Base-by-base conservation (phyloP, 257 asterid species). In the Gentiana dahurica region DNA sequence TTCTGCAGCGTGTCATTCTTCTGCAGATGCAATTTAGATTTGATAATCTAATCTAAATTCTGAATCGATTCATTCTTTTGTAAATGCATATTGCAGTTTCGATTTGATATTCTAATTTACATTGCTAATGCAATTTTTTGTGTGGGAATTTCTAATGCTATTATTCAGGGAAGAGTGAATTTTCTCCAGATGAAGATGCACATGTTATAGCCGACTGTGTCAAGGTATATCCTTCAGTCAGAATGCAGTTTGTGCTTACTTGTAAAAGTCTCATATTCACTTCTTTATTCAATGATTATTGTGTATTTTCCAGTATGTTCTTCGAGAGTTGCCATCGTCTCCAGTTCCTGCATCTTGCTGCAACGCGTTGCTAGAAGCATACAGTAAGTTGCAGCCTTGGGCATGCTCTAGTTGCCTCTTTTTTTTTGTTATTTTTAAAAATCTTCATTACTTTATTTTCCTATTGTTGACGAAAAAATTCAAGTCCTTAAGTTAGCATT, bases 291-390 rank as follows among this genome's bases (percentile, higher is more conserved):
- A 54, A 48, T 65, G 55, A 41, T 47, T 67, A 36, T 62, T 4
- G 45, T 61, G 63, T 32, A 51, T 53, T 63, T 57, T 63, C 66
- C 82, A 92, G 99, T 89, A 81, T 68, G 82, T 92, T 71, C 87
- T 92, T 57, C 88, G 99, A 56, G 99, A 92, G 82, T 70, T 92
- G 65, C 95, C 99, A 73, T 92, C 99, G 50, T 80, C 95, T 57
- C 99, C 99, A 53, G 95, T 92, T 73, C 99, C 99, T 45, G 99
- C 97, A 66, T 88, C 99, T 77, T 92, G 99, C 78, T 92, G 99
- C 91, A 92, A 88, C 72, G 99, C 99, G 55, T 94, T 92, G 57
- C 77, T 92, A 61, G 99, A 92, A 72, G 84, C 97, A 72, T 83
- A 72, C 61, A 79, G 97, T 92, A 77, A 86, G 97, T 75, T 3